phyloP scores from a whole-genome alignment of 2,329 filamentous ascomycete species.

The Cladosporium oxysporum region DNA sequence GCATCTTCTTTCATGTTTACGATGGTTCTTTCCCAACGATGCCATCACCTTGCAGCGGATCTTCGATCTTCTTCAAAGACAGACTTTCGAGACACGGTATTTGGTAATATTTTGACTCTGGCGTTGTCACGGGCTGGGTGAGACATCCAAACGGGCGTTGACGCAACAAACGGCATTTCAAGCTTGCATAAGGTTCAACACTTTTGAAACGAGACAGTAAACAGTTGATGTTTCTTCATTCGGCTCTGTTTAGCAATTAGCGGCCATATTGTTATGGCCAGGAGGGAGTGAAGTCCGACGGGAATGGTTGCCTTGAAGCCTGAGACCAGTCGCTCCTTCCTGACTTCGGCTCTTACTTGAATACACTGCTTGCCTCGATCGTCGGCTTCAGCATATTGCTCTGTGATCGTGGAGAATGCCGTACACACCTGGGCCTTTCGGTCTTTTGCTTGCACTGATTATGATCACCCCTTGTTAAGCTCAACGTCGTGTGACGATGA shows the following conservation, averaged over 20 bases:
- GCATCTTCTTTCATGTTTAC: not conserved
- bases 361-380: not conserved
- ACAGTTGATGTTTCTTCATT: not conserved
- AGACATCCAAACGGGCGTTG: conserved; percentile 5
- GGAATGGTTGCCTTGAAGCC: not conserved
- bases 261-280: not conserved
- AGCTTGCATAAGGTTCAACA: conserved; percentile 5
- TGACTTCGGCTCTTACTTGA: not conserved
- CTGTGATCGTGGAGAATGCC: not conserved
- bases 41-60: not conserved
- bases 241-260: not conserved
- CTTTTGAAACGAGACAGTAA: conserved; percentile 3
- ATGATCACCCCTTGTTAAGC: not conserved
- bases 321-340: not conserved
- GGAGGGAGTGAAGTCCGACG: not conserved
- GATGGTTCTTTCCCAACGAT: not conserved
- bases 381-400: not conserved
- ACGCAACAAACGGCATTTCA: not conserved
- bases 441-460: not conserved
- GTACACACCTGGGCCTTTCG: not conserved
- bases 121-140: conserved; percentile 7
- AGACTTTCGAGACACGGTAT: conserved; percentile 7
- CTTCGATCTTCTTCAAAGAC: conserved; percentile 16
- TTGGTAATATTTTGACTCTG: conserved; percentile 4
- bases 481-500: not conserved